Evolutionary conservation across 257 asterid genomes (phyloP), one percentile per base, ranked within the genome.

Genomic region (Jaltomata sinuosa): DNA sequence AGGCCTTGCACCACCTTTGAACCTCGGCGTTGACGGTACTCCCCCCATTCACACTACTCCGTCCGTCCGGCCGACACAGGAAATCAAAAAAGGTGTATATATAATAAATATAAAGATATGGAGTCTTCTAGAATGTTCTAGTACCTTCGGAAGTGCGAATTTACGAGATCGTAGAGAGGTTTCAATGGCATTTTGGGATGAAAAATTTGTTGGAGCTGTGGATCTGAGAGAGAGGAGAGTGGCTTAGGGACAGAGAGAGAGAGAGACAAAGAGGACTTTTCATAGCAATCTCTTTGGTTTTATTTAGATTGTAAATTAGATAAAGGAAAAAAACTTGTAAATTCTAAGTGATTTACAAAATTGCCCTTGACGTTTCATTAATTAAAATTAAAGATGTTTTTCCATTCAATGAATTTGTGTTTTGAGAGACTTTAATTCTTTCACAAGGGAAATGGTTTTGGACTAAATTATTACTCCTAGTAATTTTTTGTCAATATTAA

Each of bases 21-120:
- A 85, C 36, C 93, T 93, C 89, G 97, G 94, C 87, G 98, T 88
- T 85, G 99, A 97, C 74, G 98, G 93, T 72, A 91, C 93, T 85
- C 92, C 98, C 59, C 99, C 98, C 99, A 97, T 97, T 85, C 83
- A 52, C 68, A 71, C 81, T 8, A 65, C 83, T 85, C 83, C 71
- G 69, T 81, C 47, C 71, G 27, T 0, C 25, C 82, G 62, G 14
- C 76, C 55, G 52, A 61, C 50, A 55, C 36, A 80, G 53, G 40
- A 62, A 83, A 47, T 22, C 15, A 42, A 62, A 42, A 62, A 67
- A 67, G 53, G 61, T 15, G n/a, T 50, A 6, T 42, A 50, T 64
- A 38, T 45, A n/a, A n/a, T n/a, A n/a, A n/a, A n/a, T n/a, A n/a
- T n/a, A n/a, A n/a, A n/a, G n/a, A 50, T 18, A 50, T 36, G 4